Percentiles rank a stretch among this genome's conserved stretches.
Evolutionary conservation across 1,284 basidiomycete genomes (phyloP).

Genomic region (Cystobasidium sp.): DNA sequence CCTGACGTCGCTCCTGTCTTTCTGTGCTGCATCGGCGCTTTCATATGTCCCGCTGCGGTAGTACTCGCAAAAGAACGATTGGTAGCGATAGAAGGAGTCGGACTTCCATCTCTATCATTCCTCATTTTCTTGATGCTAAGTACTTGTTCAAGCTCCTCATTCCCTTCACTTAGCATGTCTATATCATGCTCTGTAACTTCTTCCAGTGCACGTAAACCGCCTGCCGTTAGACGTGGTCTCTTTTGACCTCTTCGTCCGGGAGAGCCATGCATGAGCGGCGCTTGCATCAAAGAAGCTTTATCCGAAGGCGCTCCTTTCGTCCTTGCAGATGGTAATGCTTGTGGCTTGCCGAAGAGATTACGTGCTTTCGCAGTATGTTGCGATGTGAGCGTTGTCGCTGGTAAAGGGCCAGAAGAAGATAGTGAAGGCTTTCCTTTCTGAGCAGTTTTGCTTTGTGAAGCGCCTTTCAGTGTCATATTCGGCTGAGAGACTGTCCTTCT

Average conservation of each 20-base stretch:
- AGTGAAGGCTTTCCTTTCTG: background rate
- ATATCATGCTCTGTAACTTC: slow-evolving; percentile 31
- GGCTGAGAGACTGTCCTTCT: slow-evolving; percentile 40
- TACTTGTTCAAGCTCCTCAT: background rate
- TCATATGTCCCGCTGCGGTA: background rate
- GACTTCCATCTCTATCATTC: slow-evolving; percentile 27
- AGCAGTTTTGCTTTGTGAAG: slow-evolving; percentile 21
- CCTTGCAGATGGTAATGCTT: background rate
- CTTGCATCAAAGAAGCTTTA: slow-evolving; percentile 11
- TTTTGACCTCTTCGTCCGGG: slow-evolving; percentile 37
- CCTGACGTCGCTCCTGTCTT: background rate
- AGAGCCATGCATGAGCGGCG: slow-evolving; percentile 21
- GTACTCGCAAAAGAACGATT: slow-evolving; percentile 13
- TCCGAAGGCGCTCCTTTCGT: background rate
- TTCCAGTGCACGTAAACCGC: slow-evolving; percentile 24
- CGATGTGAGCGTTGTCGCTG: background rate
- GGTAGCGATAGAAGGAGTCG: slow-evolving; percentile 35
- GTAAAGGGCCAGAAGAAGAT: background rate
- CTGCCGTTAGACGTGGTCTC: slow-evolving; percentile 33
- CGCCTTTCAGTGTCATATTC: slow-evolving; percentile 18
- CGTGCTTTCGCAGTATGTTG: slow-evolving; percentile 11
- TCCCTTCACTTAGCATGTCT: slow-evolving; percentile 4
- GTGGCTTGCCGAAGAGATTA: slow-evolving; percentile 15
- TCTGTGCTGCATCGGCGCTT: background rate
- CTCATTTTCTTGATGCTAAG: slow-evolving; percentile 18